A percentile compares a stretch with the other conserved stretches of the same genome.
Evolutionary conservation across 2,329 filamentous ascomycete genomes (phyloP).

Genomic region (Diaporthe amygdali): DNA sequence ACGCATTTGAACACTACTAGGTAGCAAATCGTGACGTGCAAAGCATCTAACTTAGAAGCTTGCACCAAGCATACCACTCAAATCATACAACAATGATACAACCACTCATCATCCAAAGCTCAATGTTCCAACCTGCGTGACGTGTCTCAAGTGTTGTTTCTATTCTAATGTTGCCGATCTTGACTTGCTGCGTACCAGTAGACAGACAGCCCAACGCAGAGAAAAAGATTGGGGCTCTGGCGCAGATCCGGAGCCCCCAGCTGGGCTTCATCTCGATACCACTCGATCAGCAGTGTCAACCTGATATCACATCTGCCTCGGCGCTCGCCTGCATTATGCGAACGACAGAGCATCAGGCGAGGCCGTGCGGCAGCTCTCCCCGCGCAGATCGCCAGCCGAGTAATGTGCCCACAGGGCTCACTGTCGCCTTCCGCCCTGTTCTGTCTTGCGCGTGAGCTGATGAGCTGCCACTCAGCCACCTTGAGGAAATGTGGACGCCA

Average conservation of each 20-base stretch:
- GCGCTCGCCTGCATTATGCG: not conserved
- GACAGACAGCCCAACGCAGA: not conserved
- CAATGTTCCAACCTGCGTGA: not conserved
- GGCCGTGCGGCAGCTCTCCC: not conserved
- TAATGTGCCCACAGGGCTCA: not conserved
- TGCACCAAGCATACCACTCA: not conserved
- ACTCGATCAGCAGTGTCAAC: not conserved
- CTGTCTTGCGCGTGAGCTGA: not conserved
- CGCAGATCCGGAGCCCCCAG: not conserved
- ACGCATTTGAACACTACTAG: not conserved
- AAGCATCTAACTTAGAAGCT: not conserved
- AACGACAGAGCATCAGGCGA: no score
- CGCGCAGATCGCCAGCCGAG: not conserved
- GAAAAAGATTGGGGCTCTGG: not conserved
- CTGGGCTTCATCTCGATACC: not conserved
- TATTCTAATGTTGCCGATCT: not conserved
- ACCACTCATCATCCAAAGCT: not conserved
- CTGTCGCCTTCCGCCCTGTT: no score
- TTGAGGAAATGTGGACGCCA: no score
- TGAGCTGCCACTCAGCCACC: no score
- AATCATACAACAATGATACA: not conserved
- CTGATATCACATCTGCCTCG: no score
- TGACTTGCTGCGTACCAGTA: not conserved
- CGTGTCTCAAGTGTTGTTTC: constrained; percentile 5
- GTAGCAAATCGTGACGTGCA: not conserved